Evolutionary conservation across 2,329 filamentous ascomycete species (phyloP).

Genomic region (Shiraia sp.): DNA sequence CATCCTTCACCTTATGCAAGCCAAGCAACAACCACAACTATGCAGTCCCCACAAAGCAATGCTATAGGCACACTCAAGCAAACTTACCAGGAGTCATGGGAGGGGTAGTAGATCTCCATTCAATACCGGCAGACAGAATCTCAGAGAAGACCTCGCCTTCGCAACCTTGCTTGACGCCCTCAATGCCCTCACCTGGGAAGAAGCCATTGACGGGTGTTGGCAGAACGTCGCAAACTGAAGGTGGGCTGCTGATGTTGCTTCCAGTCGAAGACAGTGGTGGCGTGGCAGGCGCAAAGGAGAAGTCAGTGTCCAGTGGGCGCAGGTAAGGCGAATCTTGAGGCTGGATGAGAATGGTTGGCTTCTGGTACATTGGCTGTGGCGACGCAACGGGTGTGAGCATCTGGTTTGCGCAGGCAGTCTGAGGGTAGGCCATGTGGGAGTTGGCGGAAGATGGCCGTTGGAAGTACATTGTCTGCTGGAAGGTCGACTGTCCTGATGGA

Average conservation of each 20-base stretch:
- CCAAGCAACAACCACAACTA: too few relatives aligned
- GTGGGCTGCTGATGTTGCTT: conserved; percentile 84
- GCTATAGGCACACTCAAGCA: too few relatives aligned
- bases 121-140: conserved; percentile 73
- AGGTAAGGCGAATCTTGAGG: conserved; percentile 60
- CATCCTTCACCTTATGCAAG: conserved; percentile 6
- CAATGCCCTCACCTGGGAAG: conserved; percentile 54
- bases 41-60: too few relatives aligned
- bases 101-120: conserved; percentile 76
- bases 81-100: conserved; percentile 89
- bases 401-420: conserved; percentile 61
- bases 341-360: conserved; percentile 71
- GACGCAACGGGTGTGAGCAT: conserved; percentile 77
- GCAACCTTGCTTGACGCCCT: conserved; percentile 59
- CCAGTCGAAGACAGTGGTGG: conserved; percentile 84
- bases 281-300: conserved; percentile 78
- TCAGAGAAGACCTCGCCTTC: conserved; percentile 73
- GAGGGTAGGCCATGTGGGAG: conserved; percentile 56
- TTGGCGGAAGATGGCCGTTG: conserved; percentile 65
- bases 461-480: conserved; percentile 51
- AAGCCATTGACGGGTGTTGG: conserved; percentile 84
- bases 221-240: conserved; percentile 71
- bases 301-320: conserved; percentile 74
- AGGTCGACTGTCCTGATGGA: conserved; percentile 41
- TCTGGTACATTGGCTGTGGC: conserved; percentile 73